phyloP scores from a whole-genome alignment of 169 alveolate genomes.

The Plasmodium yoelii region DNA sequence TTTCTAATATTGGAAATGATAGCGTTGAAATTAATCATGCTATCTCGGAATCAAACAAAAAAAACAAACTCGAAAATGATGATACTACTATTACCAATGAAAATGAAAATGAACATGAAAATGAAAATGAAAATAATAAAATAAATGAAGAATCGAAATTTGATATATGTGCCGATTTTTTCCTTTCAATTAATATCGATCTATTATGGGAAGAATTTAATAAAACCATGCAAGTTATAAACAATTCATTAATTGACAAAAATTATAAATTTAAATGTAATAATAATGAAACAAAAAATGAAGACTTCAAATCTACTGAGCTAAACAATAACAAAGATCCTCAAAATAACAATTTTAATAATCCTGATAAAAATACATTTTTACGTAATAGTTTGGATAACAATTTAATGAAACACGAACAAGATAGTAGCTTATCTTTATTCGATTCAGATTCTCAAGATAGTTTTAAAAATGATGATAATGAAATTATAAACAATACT shows the following conservation, averaged over 20 bases:
- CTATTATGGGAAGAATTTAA: slow-evolving; percentile 67
- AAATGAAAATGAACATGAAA: background rate
- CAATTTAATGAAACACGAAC: no score
- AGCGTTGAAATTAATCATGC: background rate
- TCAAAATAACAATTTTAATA: no score
- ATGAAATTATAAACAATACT: background rate
- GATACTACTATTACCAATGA: background rate
- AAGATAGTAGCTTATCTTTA: background rate
- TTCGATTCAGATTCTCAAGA: background rate
- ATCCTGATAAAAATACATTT: no score
- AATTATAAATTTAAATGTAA: slow-evolving; percentile 48
- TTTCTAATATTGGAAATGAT: background rate
- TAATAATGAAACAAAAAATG: background rate
- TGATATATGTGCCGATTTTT: slow-evolving; percentile 64
- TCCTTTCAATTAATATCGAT: slow-evolving; percentile 63
- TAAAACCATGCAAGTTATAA: slow-evolving; percentile 74
- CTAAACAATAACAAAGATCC: background rate
- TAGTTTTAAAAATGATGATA: background rate
- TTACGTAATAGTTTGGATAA: no score
- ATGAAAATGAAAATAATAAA: slow-evolving; percentile 3
- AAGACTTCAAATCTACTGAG: background rate
- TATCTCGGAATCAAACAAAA: background rate
- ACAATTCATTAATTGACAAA: slow-evolving; percentile 48
- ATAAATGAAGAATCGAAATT: slow-evolving; percentile 58
- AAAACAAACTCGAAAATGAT: slow-evolving; percentile 3